Conservation (phyloP, 805 yeast species). For the Sugiyamaella smithiae region DNA sequence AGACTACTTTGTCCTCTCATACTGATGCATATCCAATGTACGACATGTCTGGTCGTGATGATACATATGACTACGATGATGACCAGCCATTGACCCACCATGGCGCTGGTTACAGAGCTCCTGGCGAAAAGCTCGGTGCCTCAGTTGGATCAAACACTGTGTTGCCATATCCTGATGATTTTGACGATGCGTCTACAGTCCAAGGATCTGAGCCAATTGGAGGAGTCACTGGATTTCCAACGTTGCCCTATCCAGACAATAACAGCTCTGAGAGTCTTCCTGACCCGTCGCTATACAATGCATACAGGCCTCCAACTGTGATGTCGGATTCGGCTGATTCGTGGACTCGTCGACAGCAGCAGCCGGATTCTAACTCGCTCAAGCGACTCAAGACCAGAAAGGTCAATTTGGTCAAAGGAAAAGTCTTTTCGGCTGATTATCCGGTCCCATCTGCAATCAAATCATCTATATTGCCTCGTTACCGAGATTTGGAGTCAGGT, state of each 20-base stretch:
- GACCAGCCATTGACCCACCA: conserved; percentile 23
- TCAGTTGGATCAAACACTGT: neutral
- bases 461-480: conserved; percentile 35
- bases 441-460: conserved; percentile 42
- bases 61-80: conserved; percentile 21
- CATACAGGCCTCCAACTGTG: conserved; percentile 5
- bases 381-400: conserved; percentile 36
- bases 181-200: conserved; percentile 3
- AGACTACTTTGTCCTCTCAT: neutral
- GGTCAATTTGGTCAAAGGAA: conserved; percentile 37
- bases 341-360: conserved; percentile 30
- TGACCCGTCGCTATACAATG: conserved; percentile 9
- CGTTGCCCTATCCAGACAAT: neutral
- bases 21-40: conserved; percentile 20
- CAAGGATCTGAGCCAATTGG: conserved; percentile 26
- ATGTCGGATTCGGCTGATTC: conserved; percentile 22
- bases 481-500: conserved; percentile 45
- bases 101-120: conserved; percentile 19
- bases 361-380: conserved; percentile 31
- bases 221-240: conserved; percentile 27
- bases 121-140: neutral
- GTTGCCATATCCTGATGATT: conserved; percentile 25
- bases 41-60: conserved; percentile 21
- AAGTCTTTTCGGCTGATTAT: conserved; percentile 36
- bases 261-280: conserved; percentile 5